Conservation (phyloP, 306 rosid genomes). For the Vigna radiata region DNA sequence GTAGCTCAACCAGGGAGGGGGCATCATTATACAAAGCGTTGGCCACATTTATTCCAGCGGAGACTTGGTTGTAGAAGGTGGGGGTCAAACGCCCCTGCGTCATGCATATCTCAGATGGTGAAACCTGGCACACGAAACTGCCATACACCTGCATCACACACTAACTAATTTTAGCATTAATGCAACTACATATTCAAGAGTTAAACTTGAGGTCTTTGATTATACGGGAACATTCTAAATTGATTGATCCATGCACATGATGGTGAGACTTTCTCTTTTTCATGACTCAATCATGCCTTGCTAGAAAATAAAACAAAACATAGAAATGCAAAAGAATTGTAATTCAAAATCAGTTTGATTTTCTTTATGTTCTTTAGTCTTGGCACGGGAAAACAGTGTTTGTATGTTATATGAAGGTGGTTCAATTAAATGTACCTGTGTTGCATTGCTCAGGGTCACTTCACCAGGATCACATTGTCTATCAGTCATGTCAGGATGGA, state of each 20-base stretch:
- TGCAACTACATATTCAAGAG: too few species aligned
- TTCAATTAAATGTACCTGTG: constrained; percentile 55
- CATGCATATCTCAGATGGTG: constrained; percentile 58
- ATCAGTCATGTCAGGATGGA: constrained; percentile 53
- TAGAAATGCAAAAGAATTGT: too few species aligned
- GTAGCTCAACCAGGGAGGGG: constrained; percentile 67
- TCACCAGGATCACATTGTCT: constrained; percentile 67
- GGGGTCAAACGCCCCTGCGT: constrained; percentile 85
- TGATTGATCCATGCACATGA: too few species aligned
- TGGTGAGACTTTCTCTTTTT: too few species aligned
- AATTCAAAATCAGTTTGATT: too few species aligned
- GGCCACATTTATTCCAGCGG: constrained; percentile 65
- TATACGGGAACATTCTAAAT: too few species aligned
- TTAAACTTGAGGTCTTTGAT: too few species aligned
- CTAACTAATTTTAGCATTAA: not conserved
- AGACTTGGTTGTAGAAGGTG: constrained; percentile 59
- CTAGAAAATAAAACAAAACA: too few species aligned
- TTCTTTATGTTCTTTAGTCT: too few species aligned
- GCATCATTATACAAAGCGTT: constrained; percentile 63
- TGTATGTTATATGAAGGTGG: not conserved
- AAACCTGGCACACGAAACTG: constrained; percentile 64
- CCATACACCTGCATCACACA: constrained; percentile 68
- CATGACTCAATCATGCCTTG: too few species aligned
- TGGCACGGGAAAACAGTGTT: too few species aligned
- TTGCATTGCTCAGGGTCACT: constrained; percentile 57